phyloP scores from a whole-genome alignment of 2,329 filamentous ascomycete genomes.

The Balansia obtecta region DNA sequence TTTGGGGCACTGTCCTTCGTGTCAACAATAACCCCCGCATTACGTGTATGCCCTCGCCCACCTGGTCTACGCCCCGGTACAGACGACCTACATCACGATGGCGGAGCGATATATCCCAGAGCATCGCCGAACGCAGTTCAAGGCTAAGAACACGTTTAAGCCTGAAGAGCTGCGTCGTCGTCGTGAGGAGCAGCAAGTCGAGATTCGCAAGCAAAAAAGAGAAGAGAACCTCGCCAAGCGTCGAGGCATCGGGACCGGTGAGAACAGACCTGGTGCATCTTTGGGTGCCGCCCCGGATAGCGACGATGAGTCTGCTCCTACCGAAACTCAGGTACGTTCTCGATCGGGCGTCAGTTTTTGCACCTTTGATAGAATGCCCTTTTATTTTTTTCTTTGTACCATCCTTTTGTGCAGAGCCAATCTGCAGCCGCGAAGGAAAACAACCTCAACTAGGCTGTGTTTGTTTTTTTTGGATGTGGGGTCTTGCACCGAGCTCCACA shows the following conservation, averaged over 20 bases:
- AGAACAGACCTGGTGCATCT: slow-evolving; percentile 67
- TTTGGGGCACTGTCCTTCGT: slow-evolving; percentile 2
- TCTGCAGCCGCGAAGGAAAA: not conserved
- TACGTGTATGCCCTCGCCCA: slow-evolving; percentile 4
- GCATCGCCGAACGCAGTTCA: slow-evolving; percentile 98
- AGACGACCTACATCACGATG: slow-evolving; percentile 45
- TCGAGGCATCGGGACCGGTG: slow-evolving; percentile 78
- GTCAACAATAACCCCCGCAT: slow-evolving; percentile 6
- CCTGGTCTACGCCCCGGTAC: slow-evolving; percentile 2
- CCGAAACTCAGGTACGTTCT: slow-evolving; percentile 76
- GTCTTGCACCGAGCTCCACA: slow-evolving; percentile 21
- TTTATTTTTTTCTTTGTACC: not conserved
- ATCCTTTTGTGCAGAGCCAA: slow-evolving; percentile 3
- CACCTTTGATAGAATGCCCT: too few species aligned
- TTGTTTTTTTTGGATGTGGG: slow-evolving; percentile 18
- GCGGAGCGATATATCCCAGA: slow-evolving; percentile 98
- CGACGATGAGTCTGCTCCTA: slow-evolving; percentile 90
- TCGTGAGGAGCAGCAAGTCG: slow-evolving; percentile 97
- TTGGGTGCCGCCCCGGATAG: slow-evolving; percentile 86
- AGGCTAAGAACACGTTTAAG: slow-evolving; percentile 99
- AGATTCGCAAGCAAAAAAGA: slow-evolving; percentile 96
- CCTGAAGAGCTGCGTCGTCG: slow-evolving; percentile 96
- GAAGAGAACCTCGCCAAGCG: slow-evolving; percentile 98
- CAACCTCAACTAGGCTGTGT: slow-evolving; percentile 4
- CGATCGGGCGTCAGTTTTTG: slow-evolving; percentile 4